Evolutionary conservation across 2,329 filamentous ascomycete species (phyloP).

Genomic region (Claviceps monticola): DNA sequence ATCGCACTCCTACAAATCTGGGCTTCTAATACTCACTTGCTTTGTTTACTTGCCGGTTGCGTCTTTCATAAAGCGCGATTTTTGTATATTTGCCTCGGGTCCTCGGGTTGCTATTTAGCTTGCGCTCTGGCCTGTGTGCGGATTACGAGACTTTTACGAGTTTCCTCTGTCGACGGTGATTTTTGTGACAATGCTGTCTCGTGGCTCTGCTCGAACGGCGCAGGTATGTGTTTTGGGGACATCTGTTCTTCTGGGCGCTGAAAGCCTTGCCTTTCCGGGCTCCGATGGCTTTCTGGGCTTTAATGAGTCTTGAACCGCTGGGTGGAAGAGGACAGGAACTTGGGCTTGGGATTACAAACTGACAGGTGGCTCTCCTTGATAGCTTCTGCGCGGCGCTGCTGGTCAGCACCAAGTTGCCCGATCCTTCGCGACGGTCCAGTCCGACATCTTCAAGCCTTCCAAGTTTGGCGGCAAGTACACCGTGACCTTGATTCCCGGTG

Average conservation of each 20-base stretch:
- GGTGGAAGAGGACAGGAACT: no score
- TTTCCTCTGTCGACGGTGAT: background rate
- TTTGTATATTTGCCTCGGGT: no score
- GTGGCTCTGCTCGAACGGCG: conserved; percentile 40
- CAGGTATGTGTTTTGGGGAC: conserved; percentile 32
- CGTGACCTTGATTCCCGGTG: conserved; percentile 94
- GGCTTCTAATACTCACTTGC: background rate
- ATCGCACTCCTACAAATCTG: background rate
- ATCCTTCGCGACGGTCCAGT: conserved; percentile 68
- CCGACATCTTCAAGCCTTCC: conserved; percentile 97
- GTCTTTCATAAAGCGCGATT: no score
- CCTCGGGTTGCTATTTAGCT: no score
- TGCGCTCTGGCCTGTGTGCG: no score
- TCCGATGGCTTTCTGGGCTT: no score
- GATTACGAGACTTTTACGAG: background rate
- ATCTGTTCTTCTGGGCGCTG: background rate
- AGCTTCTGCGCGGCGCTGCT: conserved; percentile 40
- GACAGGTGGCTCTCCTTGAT: conserved; percentile 1
- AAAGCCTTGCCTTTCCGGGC: no score
- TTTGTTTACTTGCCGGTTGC: background rate
- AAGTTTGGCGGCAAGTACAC: conserved; percentile 99
- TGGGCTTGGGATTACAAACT: no score
- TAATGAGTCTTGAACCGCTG: no score
- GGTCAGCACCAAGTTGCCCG: conserved; percentile 31
- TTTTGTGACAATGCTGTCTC: conserved; percentile 40